Base-by-base conservation (phyloP, 75 land plant genomes). In the Selaginella tamariscina region DNA sequence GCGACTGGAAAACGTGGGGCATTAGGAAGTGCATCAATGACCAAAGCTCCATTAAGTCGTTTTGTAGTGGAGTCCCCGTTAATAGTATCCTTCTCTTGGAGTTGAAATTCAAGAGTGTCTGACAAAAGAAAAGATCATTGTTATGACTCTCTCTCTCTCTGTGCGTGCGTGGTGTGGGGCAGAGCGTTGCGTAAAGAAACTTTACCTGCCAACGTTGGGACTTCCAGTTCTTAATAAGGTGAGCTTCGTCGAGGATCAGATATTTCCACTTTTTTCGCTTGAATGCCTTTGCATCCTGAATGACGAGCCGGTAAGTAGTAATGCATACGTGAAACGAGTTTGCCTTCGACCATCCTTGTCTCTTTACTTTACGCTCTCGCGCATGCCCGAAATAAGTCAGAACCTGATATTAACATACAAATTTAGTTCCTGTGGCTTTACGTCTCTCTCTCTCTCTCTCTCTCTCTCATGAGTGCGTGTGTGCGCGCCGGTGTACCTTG, bases 1-100 rank as follows among this genome's bases (percentile, higher is more conserved):
- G 99, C 29, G 99, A 95, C 73, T 95, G 99, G 75, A 94, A 95
- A 13, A 95, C 69, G 69, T 95, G 99, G n/a, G 99, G 99, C 99
- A 95, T 95, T 66, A 95, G 78, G 71, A 95, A 95, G 74, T 95
- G 99, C 99, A 95, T 95, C 54, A 95, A 68, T 28, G 97, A 90
- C 99, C 99, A 95, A 5, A 95, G 82, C 71, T 95, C 99, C 99
- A 95, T 95, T 21, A 95, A 83, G 69, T 95, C 99, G 77, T 95
- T 95, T 74, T 95, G 99, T 33, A 95, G 80, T 22, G 99, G 99
- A 28, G 99, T 95, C 30, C 99, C 99, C 56, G 99, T 95, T 68
- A 95, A 78, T 32, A 95, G 81, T 31, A 95, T 91, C 8, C 99
- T 80, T 59, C 99, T 70, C 73, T 95, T 95, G 26, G 99, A 95